Evolutionary conservation across 2,329 filamentous ascomycete genomes (phyloP), one percentile per base, ranked within the genome.

Genomic region (Penicillium expansum): DNA sequence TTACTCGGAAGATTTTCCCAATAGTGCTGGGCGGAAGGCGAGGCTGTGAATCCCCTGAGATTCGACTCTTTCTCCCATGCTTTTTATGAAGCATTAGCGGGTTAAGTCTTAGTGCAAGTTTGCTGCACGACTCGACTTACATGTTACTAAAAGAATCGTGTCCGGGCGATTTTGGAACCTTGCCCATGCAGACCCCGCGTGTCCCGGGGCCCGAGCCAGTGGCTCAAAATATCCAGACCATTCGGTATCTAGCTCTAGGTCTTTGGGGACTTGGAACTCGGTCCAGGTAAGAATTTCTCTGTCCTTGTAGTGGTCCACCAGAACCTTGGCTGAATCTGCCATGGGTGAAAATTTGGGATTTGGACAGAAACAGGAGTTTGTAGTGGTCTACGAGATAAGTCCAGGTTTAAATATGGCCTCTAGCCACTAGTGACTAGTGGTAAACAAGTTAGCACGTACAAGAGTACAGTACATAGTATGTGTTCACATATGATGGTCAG

Each of bases 1-100:
- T 11, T 18, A 20, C 35, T 48, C 24, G 30, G 20, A 10, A 55
- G 52, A 49, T 47, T 49, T 29, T 55, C 52, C 22, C 43, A 14
- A 41, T 49, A 55, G 14, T 49, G n/a, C 44, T 55, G 45, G 14
- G 52, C 52, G 37, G 52, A 49, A 48, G 52, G 52, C n/a, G 44
- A 55, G 27, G 37, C 44, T 27, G 13, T 42, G 29, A 55, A 49
- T n/a, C 44, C 52, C 27, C 45, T 48, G 16, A 30, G 22, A 22
- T 20, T 42, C 27, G 35, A 55, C 22, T 37, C 48, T 14, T 20
- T 41, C 33, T 48, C 16, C 52, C 44, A 55, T 48, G 27, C 29
- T 42, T 55, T 48, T 1, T 22, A 29, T 7, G 27, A 20, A 14
- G 13, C 3, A 39, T 29, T 6, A 44, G 37, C 39, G 22, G 48